Evolutionary conservation across 2,329 filamentous ascomycete genomes (phyloP), one percentile per base, ranked within the genome.

Genomic region (Aspergillus brunneoviolaceus): DNA sequence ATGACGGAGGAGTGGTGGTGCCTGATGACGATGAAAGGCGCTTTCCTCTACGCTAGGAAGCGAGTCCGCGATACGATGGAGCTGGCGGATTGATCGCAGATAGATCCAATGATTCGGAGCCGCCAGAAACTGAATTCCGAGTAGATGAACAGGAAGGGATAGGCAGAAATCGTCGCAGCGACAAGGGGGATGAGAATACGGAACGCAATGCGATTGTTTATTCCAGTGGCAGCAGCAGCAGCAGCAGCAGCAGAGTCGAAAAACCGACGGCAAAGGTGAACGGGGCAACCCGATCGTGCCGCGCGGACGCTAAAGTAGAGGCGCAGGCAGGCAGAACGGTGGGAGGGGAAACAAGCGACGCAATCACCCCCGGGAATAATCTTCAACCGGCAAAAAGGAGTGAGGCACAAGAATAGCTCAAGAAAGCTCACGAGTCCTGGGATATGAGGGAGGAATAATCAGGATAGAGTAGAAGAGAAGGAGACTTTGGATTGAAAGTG

Each of bases 261-360:
- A 61, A 60, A 57, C 54, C 61, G 56, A 61, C 59, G 60, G 55
- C 55, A 55, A 61, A 29, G 55, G 63, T 63, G 58, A 65, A 68
- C 66, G 64, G 66, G 66, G 65, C 66, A 68, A 68, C 66, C 64
- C 65, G 63, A 63, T 63, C 62, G 57, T 60, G 65, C 65, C 65
- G 63, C 62, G 62, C 61, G 64, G 65, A 66, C 62, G 49, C 62
- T 64, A 62, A 63, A 58, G 48, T 50, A 50, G 56, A 52, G 49
- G 55, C 53, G 56, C 57, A 50, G 49, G 51, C 42, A 49, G 27
- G 27, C 27, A 29, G 27, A 55, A 55, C 16, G 19, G 35, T 27
- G 33, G 51, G 29, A 27, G n/a, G 51, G 23, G 35, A 48, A 23
- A 14, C 35, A 4, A 5, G 16, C 39, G 47, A 27, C 39, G 39